phyloP scores from a whole-genome alignment of 2,329 filamentous ascomycete genomes.

The Immersiporthe knoxdaviesiana region DNA sequence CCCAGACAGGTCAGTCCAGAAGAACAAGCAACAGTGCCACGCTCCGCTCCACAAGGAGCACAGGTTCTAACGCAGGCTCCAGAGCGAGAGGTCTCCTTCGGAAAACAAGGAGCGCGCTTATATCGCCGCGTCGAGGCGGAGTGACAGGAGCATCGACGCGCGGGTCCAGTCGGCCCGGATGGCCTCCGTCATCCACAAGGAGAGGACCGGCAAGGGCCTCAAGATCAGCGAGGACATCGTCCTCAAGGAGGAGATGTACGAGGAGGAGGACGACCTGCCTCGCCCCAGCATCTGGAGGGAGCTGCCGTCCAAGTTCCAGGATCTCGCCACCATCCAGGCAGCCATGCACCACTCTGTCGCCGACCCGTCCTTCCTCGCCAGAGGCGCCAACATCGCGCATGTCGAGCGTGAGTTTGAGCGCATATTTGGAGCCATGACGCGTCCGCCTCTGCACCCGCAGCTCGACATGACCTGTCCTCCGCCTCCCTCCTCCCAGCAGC shows the following conservation, averaged over 20 bases:
- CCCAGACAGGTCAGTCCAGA: constrained; percentile 7
- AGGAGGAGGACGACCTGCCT: constrained; percentile 83
- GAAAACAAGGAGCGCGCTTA: constrained; percentile 89
- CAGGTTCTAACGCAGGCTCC: constrained; percentile 5
- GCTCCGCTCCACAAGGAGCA: too few relatives aligned
- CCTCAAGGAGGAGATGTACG: constrained; percentile 92
- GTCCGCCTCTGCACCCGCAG: neutral
- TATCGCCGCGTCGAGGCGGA: constrained; percentile 85
- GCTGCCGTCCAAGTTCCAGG: constrained; percentile 21
- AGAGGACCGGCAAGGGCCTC: constrained; percentile 82
- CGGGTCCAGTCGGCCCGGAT: constrained; percentile 83
- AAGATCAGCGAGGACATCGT: constrained; percentile 86
- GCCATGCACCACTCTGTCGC: constrained; percentile 16
- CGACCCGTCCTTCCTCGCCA: constrained; percentile 9
- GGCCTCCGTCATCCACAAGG: constrained; percentile 69
- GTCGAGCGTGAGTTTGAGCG: constrained; percentile 23
- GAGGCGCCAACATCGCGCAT: constrained; percentile 10
- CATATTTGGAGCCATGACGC: constrained; percentile 12
- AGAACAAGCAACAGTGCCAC: too few relatives aligned
- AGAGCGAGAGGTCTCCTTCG: constrained; percentile 77
- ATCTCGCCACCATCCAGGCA: constrained; percentile 21
- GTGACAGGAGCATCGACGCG: constrained; percentile 85
- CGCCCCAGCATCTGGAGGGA: constrained; percentile 57
- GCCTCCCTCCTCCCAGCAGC: neutral
- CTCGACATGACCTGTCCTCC: neutral